These are phyloP conservation scores for Candida ipomoeae DNA, from an alignment of 805 yeast species.

Conservation along the genomic window DNA sequence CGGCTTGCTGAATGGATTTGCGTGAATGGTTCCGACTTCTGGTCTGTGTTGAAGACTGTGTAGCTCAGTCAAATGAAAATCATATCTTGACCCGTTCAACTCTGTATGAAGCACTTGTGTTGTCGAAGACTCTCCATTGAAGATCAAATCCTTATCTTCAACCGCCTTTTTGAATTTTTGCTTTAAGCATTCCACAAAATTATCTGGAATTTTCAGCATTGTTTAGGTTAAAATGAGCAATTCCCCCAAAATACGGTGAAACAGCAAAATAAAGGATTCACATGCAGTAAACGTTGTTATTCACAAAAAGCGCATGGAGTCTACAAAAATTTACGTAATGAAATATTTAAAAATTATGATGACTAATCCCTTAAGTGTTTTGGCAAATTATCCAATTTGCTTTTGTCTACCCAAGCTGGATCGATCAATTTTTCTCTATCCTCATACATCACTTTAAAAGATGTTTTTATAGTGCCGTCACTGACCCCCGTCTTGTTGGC, in stretches of 20 bases:
- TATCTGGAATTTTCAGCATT: constrained; percentile 27
- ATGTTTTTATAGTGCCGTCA: constrained; percentile 94
- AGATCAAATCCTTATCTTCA: constrained; percentile 42
- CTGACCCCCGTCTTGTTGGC: constrained; percentile 94
- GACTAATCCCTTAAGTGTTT: constrained; percentile 10
- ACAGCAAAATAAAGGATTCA: background rate
- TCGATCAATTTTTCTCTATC: constrained; percentile 65
- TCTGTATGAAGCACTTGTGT: constrained; percentile 12
- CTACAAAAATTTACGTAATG: background rate
- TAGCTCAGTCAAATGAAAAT: constrained; percentile 30
- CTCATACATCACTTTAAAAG: constrained; percentile 77
- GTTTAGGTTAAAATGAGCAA: background rate
- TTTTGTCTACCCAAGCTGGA: constrained; percentile 68
- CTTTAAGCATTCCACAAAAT: constrained; percentile 33
- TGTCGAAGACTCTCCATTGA: constrained; percentile 45
- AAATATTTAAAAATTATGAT: background rate
- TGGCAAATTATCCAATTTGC: constrained; percentile 46
- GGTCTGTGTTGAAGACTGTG: constrained; percentile 37
- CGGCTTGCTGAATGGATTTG: constrained; percentile 76
- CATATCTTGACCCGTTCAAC: constrained; percentile 11
- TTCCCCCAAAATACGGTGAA: background rate
- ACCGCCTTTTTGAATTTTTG: constrained; percentile 48
- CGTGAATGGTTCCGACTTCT: constrained; percentile 35
- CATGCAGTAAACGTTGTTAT: background rate
- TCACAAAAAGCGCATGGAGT: background rate